Conservation (phyloP, 2,329 filamentous ascomycete genomes). For the Tolypocladium amazonense region DNA sequence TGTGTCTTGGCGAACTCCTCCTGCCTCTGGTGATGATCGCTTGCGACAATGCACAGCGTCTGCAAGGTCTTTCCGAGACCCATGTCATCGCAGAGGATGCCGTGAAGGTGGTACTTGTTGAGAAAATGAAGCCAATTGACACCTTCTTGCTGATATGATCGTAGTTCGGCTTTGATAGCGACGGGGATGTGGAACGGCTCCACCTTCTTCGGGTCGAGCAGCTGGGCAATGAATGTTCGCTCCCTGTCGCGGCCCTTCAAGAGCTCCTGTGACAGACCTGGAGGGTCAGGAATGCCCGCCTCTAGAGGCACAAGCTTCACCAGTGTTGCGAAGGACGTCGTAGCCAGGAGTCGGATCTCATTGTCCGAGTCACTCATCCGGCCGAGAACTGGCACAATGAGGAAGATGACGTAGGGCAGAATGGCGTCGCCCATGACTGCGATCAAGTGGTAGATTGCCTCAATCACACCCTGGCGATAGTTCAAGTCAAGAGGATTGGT, state of each 20-base stretch:
- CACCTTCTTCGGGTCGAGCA: constrained; percentile 93
- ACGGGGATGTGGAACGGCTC: constrained; percentile 90
- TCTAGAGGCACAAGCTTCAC: constrained; percentile 96
- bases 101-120: constrained; percentile 95
- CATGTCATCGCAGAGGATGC: constrained; percentile 98
- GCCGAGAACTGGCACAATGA: constrained; percentile 92
- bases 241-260: constrained; percentile 87
- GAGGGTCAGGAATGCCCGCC: constrained; percentile 92
- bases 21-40: constrained; percentile 87
- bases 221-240: constrained; percentile 91
- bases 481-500: constrained; percentile 82
- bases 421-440: constrained; percentile 97
- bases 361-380: constrained; percentile 98
- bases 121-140: constrained; percentile 98
- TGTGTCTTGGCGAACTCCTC: constrained; percentile 82
- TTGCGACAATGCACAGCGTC: constrained; percentile 95
- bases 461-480: constrained; percentile 85
- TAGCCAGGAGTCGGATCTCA: constrained; percentile 86
- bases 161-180: constrained; percentile 90
- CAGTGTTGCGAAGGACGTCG: constrained; percentile 91
- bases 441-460: constrained; percentile 93
- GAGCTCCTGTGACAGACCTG: constrained; percentile 79
- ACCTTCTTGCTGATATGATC: constrained; percentile 96
- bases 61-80: constrained; percentile 95
- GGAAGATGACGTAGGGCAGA: constrained; percentile 94